Percentiles rank a stretch among this genome's conserved stretches.
Conservation (phyloP, 208 protist genomes). For the Acanthamoeba royreba region DNA sequence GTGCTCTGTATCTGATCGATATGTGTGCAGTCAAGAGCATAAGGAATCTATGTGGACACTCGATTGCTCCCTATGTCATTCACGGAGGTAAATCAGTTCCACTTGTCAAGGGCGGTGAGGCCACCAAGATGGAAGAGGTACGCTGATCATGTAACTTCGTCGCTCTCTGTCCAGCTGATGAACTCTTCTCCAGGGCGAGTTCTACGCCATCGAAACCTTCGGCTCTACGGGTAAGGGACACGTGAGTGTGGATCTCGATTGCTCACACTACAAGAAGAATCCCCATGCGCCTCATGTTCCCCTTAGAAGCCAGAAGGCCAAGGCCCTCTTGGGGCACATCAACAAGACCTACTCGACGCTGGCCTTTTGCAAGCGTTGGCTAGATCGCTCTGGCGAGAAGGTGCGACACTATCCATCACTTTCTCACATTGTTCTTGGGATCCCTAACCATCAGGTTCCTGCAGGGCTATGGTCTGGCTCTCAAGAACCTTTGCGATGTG, state of each 20-base stretch:
- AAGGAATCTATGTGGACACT: constrained; percentile 98
- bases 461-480: too few relatives aligned
- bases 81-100: constrained; percentile 99
- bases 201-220: constrained; percentile 99
- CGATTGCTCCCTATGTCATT: constrained; percentile 95
- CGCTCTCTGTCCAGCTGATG: too few relatives aligned
- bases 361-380: constrained; percentile 96
- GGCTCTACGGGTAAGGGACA: constrained; percentile 94
- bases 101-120: constrained; percentile 94
- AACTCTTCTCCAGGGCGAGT: constrained; percentile 87
- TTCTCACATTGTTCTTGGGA: not conserved
- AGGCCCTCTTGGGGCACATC: constrained; percentile 74
- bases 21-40: constrained; percentile 93
- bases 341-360: constrained; percentile 91
- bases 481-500: constrained; percentile 80
- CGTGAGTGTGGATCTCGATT: constrained; percentile 94
- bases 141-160: not conserved
- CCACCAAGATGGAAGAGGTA: constrained; percentile 87
- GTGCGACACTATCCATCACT: too few relatives aligned
- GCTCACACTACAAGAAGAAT: constrained; percentile 98
- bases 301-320: constrained; percentile 56
- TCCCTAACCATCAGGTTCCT: not conserved
- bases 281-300: constrained; percentile 73
- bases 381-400: constrained; percentile 93
- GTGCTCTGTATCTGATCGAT: too few relatives aligned